Evolutionary conservation across 805 yeast genomes (phyloP).

Genomic region (Starmerella vaccinii): DNA sequence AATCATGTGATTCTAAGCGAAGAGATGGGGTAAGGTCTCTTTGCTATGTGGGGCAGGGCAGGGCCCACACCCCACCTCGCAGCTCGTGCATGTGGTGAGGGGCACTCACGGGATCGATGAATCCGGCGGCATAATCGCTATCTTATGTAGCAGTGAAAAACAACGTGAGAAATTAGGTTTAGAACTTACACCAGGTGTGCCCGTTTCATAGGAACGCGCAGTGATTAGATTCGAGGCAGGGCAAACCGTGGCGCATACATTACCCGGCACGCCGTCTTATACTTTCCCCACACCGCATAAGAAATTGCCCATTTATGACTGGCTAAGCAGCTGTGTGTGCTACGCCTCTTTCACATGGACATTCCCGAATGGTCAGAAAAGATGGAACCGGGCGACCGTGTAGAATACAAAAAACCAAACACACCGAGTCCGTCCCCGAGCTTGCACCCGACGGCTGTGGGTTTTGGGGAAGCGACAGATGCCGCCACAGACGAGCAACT

Average conservation of each 20-base stretch:
- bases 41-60: background rate
- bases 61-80: background rate
- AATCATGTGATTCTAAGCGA: background rate
- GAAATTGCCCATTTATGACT: background rate
- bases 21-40: background rate
- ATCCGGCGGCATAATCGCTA: background rate
- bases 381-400: background rate
- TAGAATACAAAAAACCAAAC: background rate
- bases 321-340: background rate
- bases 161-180: background rate
- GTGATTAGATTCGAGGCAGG: background rate
- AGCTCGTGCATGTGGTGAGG: background rate
- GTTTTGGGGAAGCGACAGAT: background rate
- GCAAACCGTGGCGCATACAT: background rate
- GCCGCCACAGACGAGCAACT: background rate
- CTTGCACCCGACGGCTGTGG: background rate
- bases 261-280: background rate
- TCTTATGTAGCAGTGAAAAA: background rate
- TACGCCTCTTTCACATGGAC: background rate
- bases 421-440: background rate
- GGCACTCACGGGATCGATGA: slow-evolving; percentile 2
- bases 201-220: background rate
- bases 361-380: background rate
- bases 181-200: background rate
- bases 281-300: background rate